Conservation (phyloP, 2,329 filamentous ascomycete genomes). For the Chalaropsis ovoidea region DNA sequence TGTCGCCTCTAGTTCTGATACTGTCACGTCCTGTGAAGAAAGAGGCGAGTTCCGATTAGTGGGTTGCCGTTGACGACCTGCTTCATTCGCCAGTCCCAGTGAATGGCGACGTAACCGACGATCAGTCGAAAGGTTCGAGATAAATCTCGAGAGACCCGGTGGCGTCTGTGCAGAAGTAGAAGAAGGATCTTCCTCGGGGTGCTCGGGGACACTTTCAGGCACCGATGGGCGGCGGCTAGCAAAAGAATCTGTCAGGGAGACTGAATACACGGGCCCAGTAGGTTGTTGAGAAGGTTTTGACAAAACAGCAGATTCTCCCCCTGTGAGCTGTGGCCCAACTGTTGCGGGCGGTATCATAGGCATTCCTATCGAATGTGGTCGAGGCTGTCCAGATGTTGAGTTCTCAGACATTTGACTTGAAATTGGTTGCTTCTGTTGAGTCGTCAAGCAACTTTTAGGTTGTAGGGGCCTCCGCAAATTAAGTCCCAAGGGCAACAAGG, state of each 20-base stretch:
- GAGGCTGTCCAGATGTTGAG: not conserved
- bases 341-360: not conserved
- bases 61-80: not conserved
- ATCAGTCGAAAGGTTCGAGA: not conserved
- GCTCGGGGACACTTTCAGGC: not conserved
- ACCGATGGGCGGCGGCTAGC: constrained; percentile 3
- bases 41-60: not conserved
- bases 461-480: not conserved
- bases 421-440: not conserved
- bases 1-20: not conserved
- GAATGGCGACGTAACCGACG: not conserved
- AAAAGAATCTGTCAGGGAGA: not conserved
- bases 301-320: not conserved
- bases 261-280: not conserved
- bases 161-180: not conserved
- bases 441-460: not conserved
- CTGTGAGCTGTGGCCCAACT: not conserved
- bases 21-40: not conserved
- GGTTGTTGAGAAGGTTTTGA: not conserved
- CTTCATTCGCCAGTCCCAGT: not conserved
- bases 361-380: not conserved
- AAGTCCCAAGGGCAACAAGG: not conserved
- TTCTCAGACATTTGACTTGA: not conserved
- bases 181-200: not conserved
- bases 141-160: no score